Conservation (phyloP, 169 alveolate genomes). For the Cryptosporidium ryanae region DNA sequence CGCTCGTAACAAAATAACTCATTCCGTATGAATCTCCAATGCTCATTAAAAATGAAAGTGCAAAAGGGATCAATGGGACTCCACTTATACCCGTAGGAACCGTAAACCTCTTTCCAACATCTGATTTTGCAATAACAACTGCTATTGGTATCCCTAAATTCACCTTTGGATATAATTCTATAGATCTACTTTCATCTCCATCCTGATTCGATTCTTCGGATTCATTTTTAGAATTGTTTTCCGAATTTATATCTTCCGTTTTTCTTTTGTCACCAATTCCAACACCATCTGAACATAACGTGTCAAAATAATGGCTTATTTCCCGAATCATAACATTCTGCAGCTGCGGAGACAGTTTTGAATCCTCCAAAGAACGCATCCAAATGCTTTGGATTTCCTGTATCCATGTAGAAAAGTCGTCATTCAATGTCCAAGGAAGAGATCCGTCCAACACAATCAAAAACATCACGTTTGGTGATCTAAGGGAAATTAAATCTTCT, state of each 20-base stretch:
- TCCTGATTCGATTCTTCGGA: background rate
- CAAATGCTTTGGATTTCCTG: constrained; percentile 64
- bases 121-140: constrained; percentile 45
- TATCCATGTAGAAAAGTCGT: constrained; percentile 53
- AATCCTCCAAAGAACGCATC: constrained; percentile 31
- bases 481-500: background rate
- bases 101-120: constrained; percentile 66
- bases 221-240: background rate
- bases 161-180: constrained; percentile 16
- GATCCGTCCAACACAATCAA: constrained; percentile 53
- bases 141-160: constrained; percentile 70
- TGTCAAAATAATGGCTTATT: constrained; percentile 12
- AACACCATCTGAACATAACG: background rate
- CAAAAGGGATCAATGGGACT: constrained; percentile 51
- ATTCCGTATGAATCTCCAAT: constrained; percentile 58
- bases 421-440: constrained; percentile 71
- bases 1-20: constrained; percentile 49
- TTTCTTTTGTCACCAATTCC: background rate
- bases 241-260: background rate
- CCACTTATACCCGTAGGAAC: constrained; percentile 37
- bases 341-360: constrained; percentile 24
- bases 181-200: background rate
- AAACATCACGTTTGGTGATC: constrained; percentile 63
- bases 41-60: constrained; percentile 48
- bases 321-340: constrained; percentile 58